Conservation (phyloP, 768 basidiomycete genomes). For the Rhodotorula sphaerocarpa region DNA sequence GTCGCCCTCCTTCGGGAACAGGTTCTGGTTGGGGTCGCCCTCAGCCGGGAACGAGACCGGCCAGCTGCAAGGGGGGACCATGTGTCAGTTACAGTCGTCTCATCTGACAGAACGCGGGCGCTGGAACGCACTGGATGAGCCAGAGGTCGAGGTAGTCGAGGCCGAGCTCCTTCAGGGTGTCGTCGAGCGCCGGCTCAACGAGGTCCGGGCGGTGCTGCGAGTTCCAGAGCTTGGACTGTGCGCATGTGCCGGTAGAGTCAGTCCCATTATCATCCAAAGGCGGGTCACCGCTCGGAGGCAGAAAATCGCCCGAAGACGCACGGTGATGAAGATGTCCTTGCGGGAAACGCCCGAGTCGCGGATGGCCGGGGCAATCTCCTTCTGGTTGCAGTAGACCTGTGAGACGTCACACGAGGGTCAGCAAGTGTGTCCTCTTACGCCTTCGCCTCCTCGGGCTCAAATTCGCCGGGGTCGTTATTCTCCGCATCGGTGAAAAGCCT, state of each 20-base stretch:
- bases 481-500: background rate
- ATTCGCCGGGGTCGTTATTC: background rate
- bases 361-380: conserved; percentile 50
- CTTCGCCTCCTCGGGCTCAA: background rate
- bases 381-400: conserved; percentile 62
- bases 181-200: conserved; percentile 67
- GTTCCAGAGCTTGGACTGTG: conserved; percentile 66
- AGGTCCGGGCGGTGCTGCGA: conserved; percentile 57
- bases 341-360: conserved; percentile 68
- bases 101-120: no score
- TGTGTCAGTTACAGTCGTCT: background rate
- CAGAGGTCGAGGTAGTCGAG: conserved; percentile 62
- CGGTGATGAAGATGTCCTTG: conserved; percentile 60
- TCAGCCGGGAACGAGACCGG: conserved; percentile 55
- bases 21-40: conserved; percentile 49
- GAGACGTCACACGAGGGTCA: conserved; percentile 25
- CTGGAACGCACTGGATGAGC: background rate
- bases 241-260: no score
- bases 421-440: no score
- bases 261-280: background rate
- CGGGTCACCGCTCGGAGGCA: no score
- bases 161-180: conserved; percentile 64
- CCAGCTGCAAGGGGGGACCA: conserved; percentile 54
- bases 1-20: conserved; percentile 51
- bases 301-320: background rate